Evolutionary conservation across 148 eudicot genomes (phyloP), one percentile per base, ranked within the genome.

Genomic region (Rheum nobile): DNA sequence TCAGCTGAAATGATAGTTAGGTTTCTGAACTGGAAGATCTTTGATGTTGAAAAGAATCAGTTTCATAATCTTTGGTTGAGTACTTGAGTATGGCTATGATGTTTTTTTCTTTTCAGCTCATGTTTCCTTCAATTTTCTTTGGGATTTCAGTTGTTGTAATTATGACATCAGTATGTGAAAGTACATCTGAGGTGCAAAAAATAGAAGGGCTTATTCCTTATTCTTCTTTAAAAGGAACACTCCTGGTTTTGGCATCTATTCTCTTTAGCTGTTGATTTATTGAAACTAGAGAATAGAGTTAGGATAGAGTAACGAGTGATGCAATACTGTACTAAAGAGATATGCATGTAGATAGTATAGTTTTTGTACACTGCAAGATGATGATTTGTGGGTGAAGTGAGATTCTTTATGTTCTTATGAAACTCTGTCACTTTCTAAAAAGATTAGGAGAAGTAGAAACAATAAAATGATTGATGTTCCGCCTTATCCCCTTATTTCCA

Each of bases 231-330:
- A 65, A 65, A 65, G 41, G 39, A 65, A 65, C 22, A 34, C 16
- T 16, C 22, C 70, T 14, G 32, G 8, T 17, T 32, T 65, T 65
- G 38, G 39, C 70, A 65, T 65, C 22, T 16, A 65, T 65, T 65
- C 70, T 31, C 38, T 34, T 57, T 65, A 65, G 41, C 68, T 61
- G 37, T 5, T 13, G 68, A 61, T 57, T 57, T 32, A 26, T 31
- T 61, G 68, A 14, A 34, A 31, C 35, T 65, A 29, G 70, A 32
- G 70, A 65, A 65, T 65, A 65, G 70, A 65, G 70, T 65, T 6
- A 65, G 22, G 2, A 16, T 65, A 31, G 70, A 65, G 70, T 34
- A 65, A 65, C 39, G 6, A 34, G 39, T 65, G 41, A 65, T 16
- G 70, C 39, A 17, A 19, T 61, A 31, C 68, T 61, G 11, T 61